phyloP scores from a whole-genome alignment of 2,329 filamentous ascomycete species.

The Colletotrichum gigasporum region DNA sequence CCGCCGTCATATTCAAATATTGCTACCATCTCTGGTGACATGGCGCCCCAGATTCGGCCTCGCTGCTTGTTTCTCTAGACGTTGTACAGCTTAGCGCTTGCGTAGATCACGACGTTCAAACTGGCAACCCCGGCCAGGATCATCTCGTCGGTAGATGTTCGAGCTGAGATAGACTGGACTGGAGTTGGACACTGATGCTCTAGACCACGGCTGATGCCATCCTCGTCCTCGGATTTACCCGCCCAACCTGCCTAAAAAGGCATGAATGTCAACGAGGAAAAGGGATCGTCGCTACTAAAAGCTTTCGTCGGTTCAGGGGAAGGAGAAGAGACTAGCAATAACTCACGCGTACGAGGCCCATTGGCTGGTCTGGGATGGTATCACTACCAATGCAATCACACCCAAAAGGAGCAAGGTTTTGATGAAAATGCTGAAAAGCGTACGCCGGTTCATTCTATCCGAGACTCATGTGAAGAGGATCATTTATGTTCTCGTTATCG shows the following conservation, averaged over 20 bases:
- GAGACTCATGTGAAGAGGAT: slow-evolving; percentile 40
- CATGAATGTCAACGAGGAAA: not conserved
- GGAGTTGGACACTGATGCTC: slow-evolving; percentile 60
- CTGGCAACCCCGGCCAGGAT: slow-evolving; percentile 40
- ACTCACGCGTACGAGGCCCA: slow-evolving; percentile 42
- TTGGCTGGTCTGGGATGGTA: slow-evolving; percentile 37
- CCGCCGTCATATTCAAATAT: slow-evolving; percentile 29
- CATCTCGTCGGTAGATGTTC: slow-evolving; percentile 58
- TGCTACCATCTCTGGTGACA: slow-evolving; percentile 44
- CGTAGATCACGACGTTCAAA: slow-evolving; percentile 44
- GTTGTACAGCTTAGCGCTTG: slow-evolving; percentile 63
- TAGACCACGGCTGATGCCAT: slow-evolving; percentile 70
- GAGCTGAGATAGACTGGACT: slow-evolving; percentile 53
- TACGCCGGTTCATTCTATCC: slow-evolving; percentile 39
- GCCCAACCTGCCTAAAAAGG: slow-evolving; percentile 61
- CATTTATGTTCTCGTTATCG: not conserved
- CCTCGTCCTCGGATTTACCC: slow-evolving; percentile 64
- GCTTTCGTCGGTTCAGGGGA: slow-evolving; percentile 51
- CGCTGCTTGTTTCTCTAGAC: slow-evolving; percentile 55
- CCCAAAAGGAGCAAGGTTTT: slow-evolving; percentile 44
- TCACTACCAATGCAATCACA: slow-evolving; percentile 41
- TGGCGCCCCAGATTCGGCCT: slow-evolving; percentile 55
- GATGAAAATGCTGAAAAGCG: slow-evolving; percentile 39
- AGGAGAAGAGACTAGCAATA: slow-evolving; percentile 42
- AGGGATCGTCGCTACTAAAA: not conserved